Base-by-base conservation (phyloP, 176 grass and related monocot species). In the Tillandsia fasciculata region DNA sequence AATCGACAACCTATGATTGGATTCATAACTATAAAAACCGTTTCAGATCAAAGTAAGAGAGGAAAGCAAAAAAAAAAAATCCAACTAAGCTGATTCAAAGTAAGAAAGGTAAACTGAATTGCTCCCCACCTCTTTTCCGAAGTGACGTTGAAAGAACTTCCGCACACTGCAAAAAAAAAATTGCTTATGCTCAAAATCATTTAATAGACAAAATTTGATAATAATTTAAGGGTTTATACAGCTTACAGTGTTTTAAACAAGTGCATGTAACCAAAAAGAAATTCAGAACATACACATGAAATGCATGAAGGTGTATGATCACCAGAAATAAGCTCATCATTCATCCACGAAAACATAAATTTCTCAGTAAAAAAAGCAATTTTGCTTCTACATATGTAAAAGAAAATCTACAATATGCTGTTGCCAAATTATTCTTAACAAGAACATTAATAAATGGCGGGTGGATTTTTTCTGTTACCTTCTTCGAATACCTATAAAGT, bases 131-230 rank as follows among this genome's bases (percentile, higher is more conserved):
- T 92, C 93, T 81, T 81, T 86, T 81, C 93, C 93, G 83, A 97
- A 92, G 67, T 97, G 94, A 15, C 89, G 94, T 76, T 75, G 76
- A 83, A 92, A 87, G 74, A 97, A 97, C 51, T 81, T 89, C 53
- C 81, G 79, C 49, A 92, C 94, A 79, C 94, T 97, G 89, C 74
- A 84, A 85, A 83, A 63, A 26, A 50, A 64, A 63, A 33, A 13
- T 77, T 58, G 56, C 56, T 61, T 61, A 20, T 18, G 33, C 33
- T 42, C 33, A 42, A 42, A 42, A 42, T 42, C 33, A 42, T 42
- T 42, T 42, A 42, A 42, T 42, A 42, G 33, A 42, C 7, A 42
- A 42, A 42, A 42, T 42, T 42, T 42, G 33, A 6, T 42, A 42
- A 42, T 4, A 18, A 63, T 63, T 2, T 13, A 63, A 22, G 14